A percentile compares a stretch with the other conserved stretches of the same genome.
Conservation (phyloP, 257 asterid species). For the Linderniella brevidens region DNA sequence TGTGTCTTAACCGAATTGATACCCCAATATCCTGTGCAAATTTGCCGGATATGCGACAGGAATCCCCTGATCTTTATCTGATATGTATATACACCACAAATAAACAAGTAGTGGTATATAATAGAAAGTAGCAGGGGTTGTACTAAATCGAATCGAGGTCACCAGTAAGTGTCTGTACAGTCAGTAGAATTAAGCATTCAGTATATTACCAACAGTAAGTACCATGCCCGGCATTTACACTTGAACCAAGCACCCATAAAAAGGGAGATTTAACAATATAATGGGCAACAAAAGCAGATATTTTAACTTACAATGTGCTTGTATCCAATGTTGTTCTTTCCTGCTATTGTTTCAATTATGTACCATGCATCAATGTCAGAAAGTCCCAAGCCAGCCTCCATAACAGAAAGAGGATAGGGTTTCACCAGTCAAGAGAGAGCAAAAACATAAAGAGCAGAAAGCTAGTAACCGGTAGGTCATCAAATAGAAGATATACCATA, state of each 20-base stretch:
- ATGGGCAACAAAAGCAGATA: constrained; percentile 3
- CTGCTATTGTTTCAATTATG: constrained; percentile 89
- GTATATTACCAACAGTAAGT: too few relatives aligned
- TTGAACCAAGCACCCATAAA: not conserved
- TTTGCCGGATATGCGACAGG: constrained; percentile 69
- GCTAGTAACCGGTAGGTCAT: too few relatives aligned
- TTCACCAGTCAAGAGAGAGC: constrained; percentile 8
- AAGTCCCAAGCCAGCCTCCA: constrained; percentile 89
- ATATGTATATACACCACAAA: constrained; percentile 8
- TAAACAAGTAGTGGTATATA: not conserved
- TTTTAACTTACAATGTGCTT: constrained; percentile 73
- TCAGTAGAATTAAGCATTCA: too few relatives aligned
- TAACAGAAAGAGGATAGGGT: constrained; percentile 16
- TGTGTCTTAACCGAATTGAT: constrained; percentile 57
- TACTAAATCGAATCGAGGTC: too few relatives aligned
- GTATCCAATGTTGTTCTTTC: constrained; percentile 84
- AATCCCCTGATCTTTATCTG: constrained; percentile 82
- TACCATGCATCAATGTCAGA: constrained; percentile 88
- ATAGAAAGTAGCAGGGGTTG: not conserved
- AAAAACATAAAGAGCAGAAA: not conserved
- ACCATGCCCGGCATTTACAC: too few relatives aligned
- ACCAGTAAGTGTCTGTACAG: too few relatives aligned
- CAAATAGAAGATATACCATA: constrained; percentile 38
- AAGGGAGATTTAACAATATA: too few relatives aligned
- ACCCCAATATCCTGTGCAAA: constrained; percentile 83